Evolutionary conservation across 805 yeast genomes (phyloP).

Genomic region (Starmerella sirachaensis): DNA sequence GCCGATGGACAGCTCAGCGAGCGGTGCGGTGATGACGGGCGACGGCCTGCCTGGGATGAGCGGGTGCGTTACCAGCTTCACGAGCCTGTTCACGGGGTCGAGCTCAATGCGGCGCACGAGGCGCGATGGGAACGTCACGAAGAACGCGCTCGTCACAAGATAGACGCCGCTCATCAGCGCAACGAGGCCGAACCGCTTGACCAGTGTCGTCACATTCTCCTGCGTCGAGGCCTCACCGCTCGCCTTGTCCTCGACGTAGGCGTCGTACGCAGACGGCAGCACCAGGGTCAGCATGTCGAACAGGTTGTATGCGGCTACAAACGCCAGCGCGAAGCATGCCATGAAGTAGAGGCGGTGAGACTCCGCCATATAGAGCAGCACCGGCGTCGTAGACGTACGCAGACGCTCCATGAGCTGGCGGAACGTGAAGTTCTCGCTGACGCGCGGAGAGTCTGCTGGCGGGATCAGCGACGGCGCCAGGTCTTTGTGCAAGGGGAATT

Average conservation of each 20-base stretch:
- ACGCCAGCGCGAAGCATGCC: conserved; percentile 53
- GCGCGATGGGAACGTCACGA: conserved; percentile 52
- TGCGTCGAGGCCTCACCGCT: conserved; percentile 34
- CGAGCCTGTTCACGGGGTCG: conserved; percentile 44
- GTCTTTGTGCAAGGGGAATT: conserved; percentile 53
- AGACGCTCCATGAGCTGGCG: conserved; percentile 50
- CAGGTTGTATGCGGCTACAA: conserved; percentile 58
- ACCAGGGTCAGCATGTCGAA: conserved; percentile 44
- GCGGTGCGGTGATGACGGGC: conserved; percentile 58
- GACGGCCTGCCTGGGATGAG: conserved; percentile 63
- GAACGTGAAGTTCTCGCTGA: conserved; percentile 44
- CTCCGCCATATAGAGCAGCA: conserved; percentile 69
- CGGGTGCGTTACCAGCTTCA: conserved; percentile 65
- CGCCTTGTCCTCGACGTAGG: conserved; percentile 38
- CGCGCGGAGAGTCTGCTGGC: conserved; percentile 65
- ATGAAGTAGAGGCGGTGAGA: conserved; percentile 69
- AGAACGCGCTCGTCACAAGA: conserved; percentile 33
- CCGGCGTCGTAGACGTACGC: conserved; percentile 47
- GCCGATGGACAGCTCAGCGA: conserved; percentile 43
- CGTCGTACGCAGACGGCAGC: conserved; percentile 37
- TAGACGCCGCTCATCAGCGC: conserved; percentile 30
- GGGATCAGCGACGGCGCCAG: conserved; percentile 57
- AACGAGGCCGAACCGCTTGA: conserved; percentile 30
- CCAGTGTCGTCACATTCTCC: conserved; percentile 30
- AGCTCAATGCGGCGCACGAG: conserved; percentile 67